These are phyloP conservation scores for Ophiostoma australiae DNA, from an alignment of 2,329 filamentous ascomycete genomes.

Conservation along the genomic window DNA sequence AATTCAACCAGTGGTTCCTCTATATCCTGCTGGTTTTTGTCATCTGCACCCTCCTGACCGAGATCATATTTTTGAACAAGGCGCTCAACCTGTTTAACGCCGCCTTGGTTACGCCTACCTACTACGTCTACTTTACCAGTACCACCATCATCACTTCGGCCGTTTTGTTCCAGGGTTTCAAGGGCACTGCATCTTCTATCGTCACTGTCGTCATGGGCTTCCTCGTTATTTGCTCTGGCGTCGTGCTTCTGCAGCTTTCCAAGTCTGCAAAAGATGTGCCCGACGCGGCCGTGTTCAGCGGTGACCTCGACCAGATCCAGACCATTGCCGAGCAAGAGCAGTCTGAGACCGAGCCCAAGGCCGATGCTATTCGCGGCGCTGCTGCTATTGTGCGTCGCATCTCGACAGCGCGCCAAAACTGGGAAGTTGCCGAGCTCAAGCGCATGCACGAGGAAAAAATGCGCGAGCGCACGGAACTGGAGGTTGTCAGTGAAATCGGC, in stretches of 20 bases:
- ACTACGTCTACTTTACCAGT: constrained; percentile 97
- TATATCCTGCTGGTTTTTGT: constrained; percentile 92
- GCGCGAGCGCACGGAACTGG: constrained; percentile 65
- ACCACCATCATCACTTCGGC: constrained; percentile 92
- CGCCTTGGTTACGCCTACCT: constrained; percentile 92
- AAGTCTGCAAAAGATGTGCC: constrained; percentile 98
- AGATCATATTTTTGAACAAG: constrained; percentile 99
- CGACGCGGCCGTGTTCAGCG: constrained; percentile 84
- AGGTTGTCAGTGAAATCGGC: constrained; percentile 69
- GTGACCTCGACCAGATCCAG: constrained; percentile 89
- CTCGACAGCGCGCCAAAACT: constrained; percentile 67
- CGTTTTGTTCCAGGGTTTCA: constrained; percentile 89
- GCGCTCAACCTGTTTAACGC: constrained; percentile 95
- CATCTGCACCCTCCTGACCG: constrained; percentile 77
- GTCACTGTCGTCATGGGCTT: constrained; percentile 90
- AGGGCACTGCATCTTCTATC: constrained; percentile 74
- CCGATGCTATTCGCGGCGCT: constrained; percentile 87
- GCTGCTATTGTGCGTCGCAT: constrained; percentile 82
- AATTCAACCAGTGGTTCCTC: constrained; percentile 97
- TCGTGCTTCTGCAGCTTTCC: constrained; percentile 89
- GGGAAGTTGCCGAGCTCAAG: constrained; percentile 73
- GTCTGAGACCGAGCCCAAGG: constrained; percentile 92
- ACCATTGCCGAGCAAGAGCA: constrained; percentile 94
- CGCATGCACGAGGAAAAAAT: constrained; percentile 74
- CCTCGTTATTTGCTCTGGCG: constrained; percentile 85